Percentiles rank a stretch among this genome's conserved stretches.
phyloP scores from a whole-genome alignment of 1,284 basidiomycete genomes.

The Sphaerobolus stellatus region DNA sequence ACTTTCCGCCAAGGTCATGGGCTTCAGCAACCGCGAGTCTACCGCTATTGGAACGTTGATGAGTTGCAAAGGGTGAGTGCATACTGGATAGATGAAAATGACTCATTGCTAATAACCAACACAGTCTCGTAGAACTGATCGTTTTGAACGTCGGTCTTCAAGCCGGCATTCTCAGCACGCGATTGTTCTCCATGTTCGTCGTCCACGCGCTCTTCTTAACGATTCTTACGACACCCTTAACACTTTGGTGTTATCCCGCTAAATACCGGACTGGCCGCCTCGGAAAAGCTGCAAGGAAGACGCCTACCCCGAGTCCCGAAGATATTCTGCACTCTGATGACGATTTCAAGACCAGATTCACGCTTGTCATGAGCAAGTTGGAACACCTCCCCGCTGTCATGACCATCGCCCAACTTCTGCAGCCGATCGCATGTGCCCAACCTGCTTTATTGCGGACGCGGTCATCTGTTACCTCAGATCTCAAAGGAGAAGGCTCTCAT shows the following conservation, averaged over 20 bases:
- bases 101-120: neutral
- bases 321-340: constrained; percentile 15
- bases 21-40: constrained; percentile 77
- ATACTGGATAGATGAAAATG: neutral
- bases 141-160: constrained; percentile 89
- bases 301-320: constrained; percentile 11
- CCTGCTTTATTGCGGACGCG: too few species aligned
- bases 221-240: constrained; percentile 83
- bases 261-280: constrained; percentile 40
- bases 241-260: constrained; percentile 72
- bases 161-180: constrained; percentile 74
- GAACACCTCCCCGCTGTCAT: constrained; percentile 79
- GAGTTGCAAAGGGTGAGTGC: constrained; percentile 85
- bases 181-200: constrained; percentile 86
- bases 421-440: constrained; percentile 26
- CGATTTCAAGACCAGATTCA: constrained; percentile 56
- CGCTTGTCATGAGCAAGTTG: constrained; percentile 82
- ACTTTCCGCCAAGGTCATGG: constrained; percentile 57
- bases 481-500: constrained; percentile 5
- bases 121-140: constrained; percentile 83
- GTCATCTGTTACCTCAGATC: neutral
- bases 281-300: constrained; percentile 11
- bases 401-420: constrained; percentile 62
- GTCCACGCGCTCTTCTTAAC: constrained; percentile 84
- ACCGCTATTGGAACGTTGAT: constrained; percentile 88